These are phyloP conservation scores for Golubevia pallescens DNA, from an alignment of 1,284 basidiomycete species.

Conservation along the genomic window DNA sequence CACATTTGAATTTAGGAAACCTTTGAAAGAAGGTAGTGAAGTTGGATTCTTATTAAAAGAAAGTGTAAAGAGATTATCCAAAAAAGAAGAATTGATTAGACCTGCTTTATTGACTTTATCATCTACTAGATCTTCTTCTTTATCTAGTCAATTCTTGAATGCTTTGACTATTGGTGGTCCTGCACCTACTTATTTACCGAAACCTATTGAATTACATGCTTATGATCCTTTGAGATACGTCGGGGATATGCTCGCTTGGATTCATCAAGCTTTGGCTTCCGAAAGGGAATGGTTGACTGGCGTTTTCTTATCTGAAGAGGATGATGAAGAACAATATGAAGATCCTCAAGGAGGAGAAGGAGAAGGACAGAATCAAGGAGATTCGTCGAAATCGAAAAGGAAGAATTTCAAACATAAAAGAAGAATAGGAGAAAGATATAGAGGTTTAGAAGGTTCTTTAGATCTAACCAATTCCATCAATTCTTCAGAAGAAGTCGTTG, in stretches of 20 bases:
- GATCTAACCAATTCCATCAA: neutral
- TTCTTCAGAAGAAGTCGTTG: neutral
- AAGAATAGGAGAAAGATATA: constrained; percentile 10
- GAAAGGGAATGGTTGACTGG: constrained; percentile 73
- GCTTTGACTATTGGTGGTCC: constrained; percentile 84
- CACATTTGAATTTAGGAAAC: constrained; percentile 46
- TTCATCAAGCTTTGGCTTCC: constrained; percentile 91
- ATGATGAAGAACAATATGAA: too few species aligned
- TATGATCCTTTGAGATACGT: constrained; percentile 95
- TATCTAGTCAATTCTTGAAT: constrained; percentile 80
- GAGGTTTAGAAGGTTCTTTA: neutral
- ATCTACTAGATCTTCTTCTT: constrained; percentile 78
- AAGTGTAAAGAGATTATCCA: constrained; percentile 31
- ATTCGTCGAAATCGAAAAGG: neutral
- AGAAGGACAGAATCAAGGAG: too few species aligned
- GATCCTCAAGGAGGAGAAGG: too few species aligned
- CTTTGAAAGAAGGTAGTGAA: constrained; percentile 47
- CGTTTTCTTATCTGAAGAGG: too few species aligned
- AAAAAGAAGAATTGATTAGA: constrained; percentile 16
- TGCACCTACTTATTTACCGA: constrained; percentile 77
- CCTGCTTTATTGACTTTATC: constrained; percentile 75
- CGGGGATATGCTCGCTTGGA: constrained; percentile 98
- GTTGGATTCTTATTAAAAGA: constrained; percentile 32
- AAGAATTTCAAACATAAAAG: constrained; percentile 2
- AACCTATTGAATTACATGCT: constrained; percentile 94